Percentiles rank a stretch among this genome's conserved stretches.
Evolutionary conservation across 805 yeast genomes (phyloP).

Genomic region (Wickerhamiella cacticola): DNA sequence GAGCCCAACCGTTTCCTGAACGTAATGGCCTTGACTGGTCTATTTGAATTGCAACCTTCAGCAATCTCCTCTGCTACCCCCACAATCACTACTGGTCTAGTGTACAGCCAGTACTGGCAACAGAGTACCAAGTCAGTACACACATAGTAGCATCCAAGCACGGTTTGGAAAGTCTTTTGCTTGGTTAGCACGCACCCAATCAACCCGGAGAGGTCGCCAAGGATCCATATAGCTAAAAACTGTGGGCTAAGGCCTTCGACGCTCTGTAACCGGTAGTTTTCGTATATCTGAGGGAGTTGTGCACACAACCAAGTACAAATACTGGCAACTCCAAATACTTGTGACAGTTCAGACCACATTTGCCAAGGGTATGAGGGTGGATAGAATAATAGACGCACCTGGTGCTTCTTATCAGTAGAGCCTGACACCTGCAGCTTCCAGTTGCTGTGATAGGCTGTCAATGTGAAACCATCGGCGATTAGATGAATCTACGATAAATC

Average conservation of each 20-base stretch:
- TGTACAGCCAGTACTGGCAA: constrained; percentile 60
- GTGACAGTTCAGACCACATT: constrained; percentile 14
- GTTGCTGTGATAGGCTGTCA: background rate
- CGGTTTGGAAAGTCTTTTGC: constrained; percentile 70
- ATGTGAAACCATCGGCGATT: background rate
- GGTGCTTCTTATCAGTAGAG: background rate
- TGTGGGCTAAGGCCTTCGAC: constrained; percentile 56
- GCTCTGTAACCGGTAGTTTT: constrained; percentile 45
- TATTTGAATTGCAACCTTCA: constrained; percentile 10
- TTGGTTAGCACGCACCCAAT: constrained; percentile 62
- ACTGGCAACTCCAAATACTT: constrained; percentile 30
- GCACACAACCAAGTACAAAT: constrained; percentile 59
- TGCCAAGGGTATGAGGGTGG: background rate
- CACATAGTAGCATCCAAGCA: constrained; percentile 61
- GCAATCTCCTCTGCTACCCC: constrained; percentile 12
- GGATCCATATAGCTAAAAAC: constrained; percentile 51
- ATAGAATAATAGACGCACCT: background rate
- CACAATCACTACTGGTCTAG: constrained; percentile 23
- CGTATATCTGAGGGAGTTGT: constrained; percentile 56
- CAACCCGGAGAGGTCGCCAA: constrained; percentile 50
- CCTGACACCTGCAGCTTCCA: background rate
- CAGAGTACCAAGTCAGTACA: constrained; percentile 56
- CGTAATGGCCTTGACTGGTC: background rate
- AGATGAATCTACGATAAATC: too few species aligned
- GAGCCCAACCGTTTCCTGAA: constrained; percentile 13